phyloP scores from a whole-genome alignment of 148 eudicot genomes.

The Spergularia marina region DNA sequence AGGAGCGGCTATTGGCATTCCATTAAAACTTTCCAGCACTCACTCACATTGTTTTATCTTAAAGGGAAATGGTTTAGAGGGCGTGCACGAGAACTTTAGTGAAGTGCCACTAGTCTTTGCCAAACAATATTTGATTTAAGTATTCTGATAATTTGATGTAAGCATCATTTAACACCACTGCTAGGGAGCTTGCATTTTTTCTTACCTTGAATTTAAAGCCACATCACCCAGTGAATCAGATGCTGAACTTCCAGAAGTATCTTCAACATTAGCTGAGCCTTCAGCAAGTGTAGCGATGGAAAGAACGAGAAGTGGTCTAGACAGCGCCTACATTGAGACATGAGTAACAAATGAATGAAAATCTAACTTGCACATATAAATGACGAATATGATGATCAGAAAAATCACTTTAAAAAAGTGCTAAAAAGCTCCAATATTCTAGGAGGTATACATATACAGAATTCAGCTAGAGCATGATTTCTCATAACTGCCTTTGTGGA shows the following conservation, averaged over 20 bases:
- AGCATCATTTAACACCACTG: neutral
- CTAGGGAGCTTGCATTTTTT: slow-evolving; percentile 3
- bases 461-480: neutral
- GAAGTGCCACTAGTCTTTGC: too few relatives aligned
- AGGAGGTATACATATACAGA: neutral
- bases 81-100: too few relatives aligned
- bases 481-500: neutral
- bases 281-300: slow-evolving; percentile 50
- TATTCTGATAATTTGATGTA: slow-evolving; percentile 1
- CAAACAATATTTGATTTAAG: too few relatives aligned
- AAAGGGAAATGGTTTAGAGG: too few relatives aligned
- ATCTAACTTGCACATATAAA: neutral
- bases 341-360: neutral
- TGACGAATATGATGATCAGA: neutral
- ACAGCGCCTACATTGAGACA: slow-evolving; percentile 40
- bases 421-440: neutral
- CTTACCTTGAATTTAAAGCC: slow-evolving; percentile 41
- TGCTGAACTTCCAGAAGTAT: slow-evolving; percentile 32
- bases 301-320: slow-evolving; percentile 53
- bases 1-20: too few relatives aligned
- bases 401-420: neutral
- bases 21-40: too few relatives aligned
- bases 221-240: slow-evolving; percentile 26
- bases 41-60: too few relatives aligned
- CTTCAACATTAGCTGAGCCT: slow-evolving; percentile 29